These are phyloP conservation scores for Hypomontagnella monticulosa DNA, from an alignment of 495 filamentous ascomycete species.

Conservation along the genomic window DNA sequence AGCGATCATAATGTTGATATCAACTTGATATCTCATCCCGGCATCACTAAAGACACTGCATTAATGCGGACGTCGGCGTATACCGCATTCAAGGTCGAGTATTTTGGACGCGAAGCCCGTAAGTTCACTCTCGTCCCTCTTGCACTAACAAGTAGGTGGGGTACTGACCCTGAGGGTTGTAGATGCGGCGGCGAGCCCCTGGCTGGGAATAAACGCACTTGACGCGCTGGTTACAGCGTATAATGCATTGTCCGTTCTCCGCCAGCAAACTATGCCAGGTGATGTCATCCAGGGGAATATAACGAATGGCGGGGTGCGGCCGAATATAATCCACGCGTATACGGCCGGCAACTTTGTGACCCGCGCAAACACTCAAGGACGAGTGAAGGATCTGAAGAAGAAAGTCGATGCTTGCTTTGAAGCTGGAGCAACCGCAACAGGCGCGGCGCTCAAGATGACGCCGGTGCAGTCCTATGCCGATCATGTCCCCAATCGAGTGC, in stretches of 20 bases:
- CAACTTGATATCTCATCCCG: conserved; percentile 69
- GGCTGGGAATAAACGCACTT: conserved; percentile 71
- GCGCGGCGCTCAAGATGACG: conserved; percentile 61
- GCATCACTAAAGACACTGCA: conserved; percentile 54
- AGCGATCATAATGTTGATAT: conserved; percentile 66
- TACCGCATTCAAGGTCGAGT: conserved; percentile 58
- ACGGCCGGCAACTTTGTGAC: conserved; percentile 64
- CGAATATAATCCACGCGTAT: conserved; percentile 70
- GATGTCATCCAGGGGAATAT: conserved; percentile 70
- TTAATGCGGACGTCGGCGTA: conserved; percentile 62
- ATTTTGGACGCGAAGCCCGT: conserved; percentile 58
- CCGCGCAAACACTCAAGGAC: conserved; percentile 57
- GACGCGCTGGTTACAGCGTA: conserved; percentile 70
- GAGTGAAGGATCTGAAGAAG: conserved; percentile 57
- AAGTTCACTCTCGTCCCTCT: background rate
- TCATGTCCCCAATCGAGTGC: conserved; percentile 67
- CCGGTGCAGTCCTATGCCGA: conserved; percentile 63
- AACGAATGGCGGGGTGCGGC: conserved; percentile 64
- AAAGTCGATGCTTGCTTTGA: conserved; percentile 67
- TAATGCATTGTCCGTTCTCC: conserved; percentile 67
- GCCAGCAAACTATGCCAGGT: conserved; percentile 70
- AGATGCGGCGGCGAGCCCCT: conserved; percentile 71
- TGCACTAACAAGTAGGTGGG: background rate
- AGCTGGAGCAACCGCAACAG: conserved; percentile 69
- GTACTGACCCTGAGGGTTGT: conserved; percentile 29